Base-by-base conservation (phyloP, 1,139 yeast species). In the Yamadazyma sp. region DNA sequence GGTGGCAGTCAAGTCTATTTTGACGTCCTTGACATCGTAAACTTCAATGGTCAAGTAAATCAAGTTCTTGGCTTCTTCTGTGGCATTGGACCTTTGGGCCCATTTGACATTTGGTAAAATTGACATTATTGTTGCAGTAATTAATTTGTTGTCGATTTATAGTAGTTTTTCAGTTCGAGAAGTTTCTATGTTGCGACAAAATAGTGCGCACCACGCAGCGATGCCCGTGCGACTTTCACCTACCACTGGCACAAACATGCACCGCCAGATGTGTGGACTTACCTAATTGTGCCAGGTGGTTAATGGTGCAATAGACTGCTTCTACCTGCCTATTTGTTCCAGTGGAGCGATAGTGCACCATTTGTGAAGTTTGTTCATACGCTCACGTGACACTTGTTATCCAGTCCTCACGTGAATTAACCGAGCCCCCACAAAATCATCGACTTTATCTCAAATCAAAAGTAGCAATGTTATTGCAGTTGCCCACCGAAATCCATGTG, bases 11-110 rank as follows among this genome's bases (percentile, higher is more conserved):
- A 90, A 70, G 38, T 81, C 79, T 41, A 88, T 65, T 45, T 80
- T 71, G 34, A 85, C 78, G 45, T 80, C 67, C 41, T 67, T 72
- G 30, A 90, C 80, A 58, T 90, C 96, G 33, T 81, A 76, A 27
- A 87, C 80, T 45, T 78, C 75, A 46, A 92, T 76, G 0, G 96
- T 89, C 43, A 92, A 64, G 58, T 75, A 85, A 35, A 92, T 55
- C 30, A 88, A 59, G 62, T 92, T 92, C 64, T 86, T 89, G 30
- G 78, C 70, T 12, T 78, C 77, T 28, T 82, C 95, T 6, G 72
- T 65, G 15, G 73, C 82, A 56, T 73, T 80, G 37, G 96, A 88
- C 66, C 98, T 86, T 70, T 92, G 98, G 16, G 98, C 97, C 98
- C 98, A 92, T 59, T 78, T 72, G 36, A 88, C 94, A 35, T 54